Conservation (phyloP, 768 basidiomycete species). For the Symmetrospora coprosmae region DNA sequence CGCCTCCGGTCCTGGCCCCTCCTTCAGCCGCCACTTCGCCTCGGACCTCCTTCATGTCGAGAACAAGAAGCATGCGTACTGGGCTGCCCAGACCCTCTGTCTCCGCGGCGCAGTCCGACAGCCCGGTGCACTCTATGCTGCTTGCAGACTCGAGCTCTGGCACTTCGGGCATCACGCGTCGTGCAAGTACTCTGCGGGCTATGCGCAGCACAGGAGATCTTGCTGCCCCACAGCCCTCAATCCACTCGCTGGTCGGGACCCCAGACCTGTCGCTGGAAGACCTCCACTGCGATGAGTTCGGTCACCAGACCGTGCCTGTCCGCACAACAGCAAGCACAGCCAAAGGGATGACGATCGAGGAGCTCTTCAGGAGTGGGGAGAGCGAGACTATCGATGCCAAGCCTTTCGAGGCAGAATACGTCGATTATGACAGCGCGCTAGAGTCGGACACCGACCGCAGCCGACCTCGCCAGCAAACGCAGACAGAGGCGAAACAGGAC, state of each 20-base stretch:
- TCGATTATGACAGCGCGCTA: too few relatives aligned
- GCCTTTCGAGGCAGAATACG: too few relatives aligned
- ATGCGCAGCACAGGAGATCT: conserved; percentile 16
- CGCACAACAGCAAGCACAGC: too few relatives aligned
- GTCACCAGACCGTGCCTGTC: too few relatives aligned
- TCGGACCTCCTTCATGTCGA: not conserved
- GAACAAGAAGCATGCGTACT: not conserved
- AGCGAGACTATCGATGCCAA: too few relatives aligned
- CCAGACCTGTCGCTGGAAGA: too few relatives aligned
- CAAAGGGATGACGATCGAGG: too few relatives aligned
- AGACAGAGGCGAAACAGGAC: not conserved
- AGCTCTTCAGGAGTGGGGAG: too few relatives aligned
- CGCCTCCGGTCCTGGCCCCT: not conserved
- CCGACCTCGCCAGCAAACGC: too few relatives aligned
- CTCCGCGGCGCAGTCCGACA: not conserved
- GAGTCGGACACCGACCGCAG: too few relatives aligned
- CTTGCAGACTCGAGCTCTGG: not conserved
- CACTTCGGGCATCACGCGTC: not conserved
- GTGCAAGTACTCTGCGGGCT: not conserved
- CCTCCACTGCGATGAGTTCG: too few relatives aligned
- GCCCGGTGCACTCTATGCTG: conserved; percentile 8
- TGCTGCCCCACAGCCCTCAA: not conserved
- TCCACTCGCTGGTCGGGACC: not conserved
- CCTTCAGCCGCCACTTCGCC: not conserved
- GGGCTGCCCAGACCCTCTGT: not conserved